phyloP scores from a whole-genome alignment of 2,329 filamentous ascomycete species.

The Botrytis fragariae region DNA sequence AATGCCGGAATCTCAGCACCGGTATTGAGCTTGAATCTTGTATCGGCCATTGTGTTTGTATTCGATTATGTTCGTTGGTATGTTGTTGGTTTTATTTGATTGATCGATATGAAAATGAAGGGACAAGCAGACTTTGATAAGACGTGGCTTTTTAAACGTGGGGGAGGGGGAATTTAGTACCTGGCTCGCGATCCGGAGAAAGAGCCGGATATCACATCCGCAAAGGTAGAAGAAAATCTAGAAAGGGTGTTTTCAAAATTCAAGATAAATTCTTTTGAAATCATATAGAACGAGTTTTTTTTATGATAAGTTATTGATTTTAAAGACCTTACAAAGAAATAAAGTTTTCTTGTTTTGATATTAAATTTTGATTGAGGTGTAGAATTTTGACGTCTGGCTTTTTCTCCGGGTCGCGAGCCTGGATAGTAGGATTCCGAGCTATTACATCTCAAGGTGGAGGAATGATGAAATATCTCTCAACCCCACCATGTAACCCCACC shows the following conservation, averaged over 20 bases:
- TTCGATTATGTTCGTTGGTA: not conserved
- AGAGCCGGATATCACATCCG: not conserved
- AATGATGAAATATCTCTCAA: conserved; percentile 2
- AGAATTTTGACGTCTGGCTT: not conserved
- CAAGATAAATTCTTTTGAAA: not conserved
- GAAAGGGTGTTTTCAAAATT: not conserved
- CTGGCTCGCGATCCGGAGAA: not conserved
- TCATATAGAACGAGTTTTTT: accelerated
- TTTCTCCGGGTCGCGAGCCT: not conserved
- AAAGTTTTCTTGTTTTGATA: not conserved
- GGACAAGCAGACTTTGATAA: not conserved
- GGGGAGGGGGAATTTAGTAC: not conserved
- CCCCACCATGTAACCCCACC: not conserved
- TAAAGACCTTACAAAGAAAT: not conserved
- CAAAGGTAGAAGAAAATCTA: not conserved
- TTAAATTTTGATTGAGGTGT: not conserved
- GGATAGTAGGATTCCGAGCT: not conserved
- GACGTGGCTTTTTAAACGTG: conserved; percentile 10
- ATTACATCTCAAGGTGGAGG: not conserved
- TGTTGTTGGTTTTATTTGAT: not conserved
- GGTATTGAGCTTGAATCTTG: conserved; percentile 37
- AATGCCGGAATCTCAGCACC: conserved; percentile 41
- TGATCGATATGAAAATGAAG: not conserved
- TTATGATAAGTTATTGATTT: accelerated
- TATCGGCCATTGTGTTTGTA: conserved; percentile 21